Base-by-base conservation (phyloP, 2,329 filamentous ascomycete species). In the Dryadomyces quercivorus region DNA sequence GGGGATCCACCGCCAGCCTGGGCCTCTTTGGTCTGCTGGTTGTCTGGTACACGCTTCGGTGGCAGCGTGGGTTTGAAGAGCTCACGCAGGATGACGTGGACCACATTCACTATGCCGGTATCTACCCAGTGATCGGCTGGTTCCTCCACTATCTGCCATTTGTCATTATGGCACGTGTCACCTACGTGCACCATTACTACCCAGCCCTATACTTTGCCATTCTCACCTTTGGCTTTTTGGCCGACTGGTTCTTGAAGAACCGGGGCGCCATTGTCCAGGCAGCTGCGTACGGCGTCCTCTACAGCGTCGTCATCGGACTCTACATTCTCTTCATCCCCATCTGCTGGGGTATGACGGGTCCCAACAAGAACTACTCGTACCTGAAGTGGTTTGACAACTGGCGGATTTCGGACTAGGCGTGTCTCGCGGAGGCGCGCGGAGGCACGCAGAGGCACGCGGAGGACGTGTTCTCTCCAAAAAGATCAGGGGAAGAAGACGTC, bases 131-230 rank as follows among this genome's bases (percentile, higher is more conserved):
- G 55, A 78, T 93, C 54, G 93, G 93, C 59, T 98, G 93, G 93
- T 84, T 95, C 70, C 78, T 98, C 50, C 93, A 98, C 72, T 98
- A 96, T 69, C 73, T 95, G 59, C 93, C 93, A 1, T 98, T 97
- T 70, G 81, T 95, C 64, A 82, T 93, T 65, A 98, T 98, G 94
- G 93, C 90, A 12, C 88, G 93, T 77, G 93, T 98, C 58, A 98
- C 93, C 16, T 98, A 98, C 65, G 93, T 98, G 54, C 93, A 98
- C 70, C 93, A 98, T 74, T 98, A 98, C 76, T 98, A 97, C 70
- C 93, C 93, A 12, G 93, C 93, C 10, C 81, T 98, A 12, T 98
- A 97, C 75, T 98, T 97, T 69, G 91, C 93, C 63, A 95, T 98
- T 60, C 75, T 98, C 48, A 82, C 81, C 16, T 82, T 91, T 58